Conservation (phyloP, 1,284 basidiomycete genomes). For the Ustanciosporium gigantosporum region DNA sequence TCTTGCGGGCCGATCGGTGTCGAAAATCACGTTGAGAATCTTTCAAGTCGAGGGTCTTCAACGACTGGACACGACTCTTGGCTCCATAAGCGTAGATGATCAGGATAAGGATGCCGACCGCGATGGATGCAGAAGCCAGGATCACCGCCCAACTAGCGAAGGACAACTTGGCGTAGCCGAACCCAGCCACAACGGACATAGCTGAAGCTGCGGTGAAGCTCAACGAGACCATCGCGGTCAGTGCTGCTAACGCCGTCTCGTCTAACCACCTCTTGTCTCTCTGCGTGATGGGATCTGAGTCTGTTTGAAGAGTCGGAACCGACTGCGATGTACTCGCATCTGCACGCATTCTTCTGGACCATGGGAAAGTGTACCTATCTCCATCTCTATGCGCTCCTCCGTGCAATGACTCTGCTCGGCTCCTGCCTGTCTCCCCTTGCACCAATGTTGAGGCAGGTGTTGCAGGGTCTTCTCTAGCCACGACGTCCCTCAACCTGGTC, state of each 20-base stretch:
- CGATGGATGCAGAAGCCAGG: conserved; percentile 18
- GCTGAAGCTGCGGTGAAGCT: conserved; percentile 12
- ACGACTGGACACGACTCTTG: conserved; percentile 5
- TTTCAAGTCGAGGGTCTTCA: conserved; percentile 13
- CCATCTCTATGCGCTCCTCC: conserved; percentile 8
- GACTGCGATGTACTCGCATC: not conserved
- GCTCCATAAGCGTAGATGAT: conserved; percentile 29
- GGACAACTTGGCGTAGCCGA: conserved; percentile 8
- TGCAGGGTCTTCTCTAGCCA: conserved; percentile 18
- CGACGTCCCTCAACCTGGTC: conserved; percentile 18
- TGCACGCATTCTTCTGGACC: conserved; percentile 8
- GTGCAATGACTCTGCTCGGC: too few relatives aligned
- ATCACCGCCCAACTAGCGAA: conserved; percentile 20
- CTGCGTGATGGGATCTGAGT: too few relatives aligned
- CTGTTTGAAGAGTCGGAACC: not conserved
- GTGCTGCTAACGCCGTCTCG: conserved; percentile 19
- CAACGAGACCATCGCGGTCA: conserved; percentile 8
- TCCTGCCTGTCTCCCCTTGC: too few relatives aligned
- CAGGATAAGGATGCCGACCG: conserved; percentile 6
- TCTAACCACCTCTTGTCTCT: conserved; percentile 35
- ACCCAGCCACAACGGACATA: conserved; percentile 8
- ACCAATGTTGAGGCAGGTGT: too few relatives aligned
- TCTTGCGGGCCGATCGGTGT: not conserved
- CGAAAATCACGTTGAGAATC: conserved; percentile 6
- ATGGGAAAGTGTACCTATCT: conserved; percentile 31